Conservation (phyloP, 306 rosid species). For the Acacia melanoxylon region DNA sequence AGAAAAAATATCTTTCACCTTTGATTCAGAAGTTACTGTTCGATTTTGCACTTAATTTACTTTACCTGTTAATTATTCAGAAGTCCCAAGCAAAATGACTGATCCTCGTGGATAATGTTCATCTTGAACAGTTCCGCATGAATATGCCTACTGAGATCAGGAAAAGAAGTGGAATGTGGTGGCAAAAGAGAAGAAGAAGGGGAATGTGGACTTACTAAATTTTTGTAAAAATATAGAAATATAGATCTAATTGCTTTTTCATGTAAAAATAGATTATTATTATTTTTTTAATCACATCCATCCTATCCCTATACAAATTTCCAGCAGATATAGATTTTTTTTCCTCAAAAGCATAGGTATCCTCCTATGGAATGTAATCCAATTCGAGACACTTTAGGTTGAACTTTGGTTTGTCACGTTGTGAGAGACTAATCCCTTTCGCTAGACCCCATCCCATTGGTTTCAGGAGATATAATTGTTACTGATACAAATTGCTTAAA, state of each 20-base stretch:
- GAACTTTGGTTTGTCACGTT: too few relatives aligned
- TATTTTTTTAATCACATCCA: too few relatives aligned
- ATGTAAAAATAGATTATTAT: too few relatives aligned
- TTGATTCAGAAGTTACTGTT: neutral
- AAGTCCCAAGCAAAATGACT: neutral
- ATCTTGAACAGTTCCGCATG: neutral
- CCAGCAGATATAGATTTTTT: too few relatives aligned
- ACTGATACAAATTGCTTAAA: neutral
- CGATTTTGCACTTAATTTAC: neutral
- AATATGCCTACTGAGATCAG: neutral
- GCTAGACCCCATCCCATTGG: too few relatives aligned
- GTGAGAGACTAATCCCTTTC: too few relatives aligned
- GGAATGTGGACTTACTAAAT: neutral
- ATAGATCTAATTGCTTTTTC: too few relatives aligned
- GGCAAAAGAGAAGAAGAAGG: neutral
- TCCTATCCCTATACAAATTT: too few relatives aligned
- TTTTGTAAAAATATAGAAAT: neutral
- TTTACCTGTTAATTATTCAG: neutral
- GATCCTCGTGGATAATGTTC: neutral
- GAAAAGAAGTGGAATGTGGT: neutral
- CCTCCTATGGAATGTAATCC: too few relatives aligned
- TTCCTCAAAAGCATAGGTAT: too few relatives aligned
- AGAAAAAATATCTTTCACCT: neutral
- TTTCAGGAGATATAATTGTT: too few relatives aligned
- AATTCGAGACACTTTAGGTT: too few relatives aligned